Evolutionary conservation across 257 asterid species (phyloP).

Genomic region (Asclepias syriaca): DNA sequence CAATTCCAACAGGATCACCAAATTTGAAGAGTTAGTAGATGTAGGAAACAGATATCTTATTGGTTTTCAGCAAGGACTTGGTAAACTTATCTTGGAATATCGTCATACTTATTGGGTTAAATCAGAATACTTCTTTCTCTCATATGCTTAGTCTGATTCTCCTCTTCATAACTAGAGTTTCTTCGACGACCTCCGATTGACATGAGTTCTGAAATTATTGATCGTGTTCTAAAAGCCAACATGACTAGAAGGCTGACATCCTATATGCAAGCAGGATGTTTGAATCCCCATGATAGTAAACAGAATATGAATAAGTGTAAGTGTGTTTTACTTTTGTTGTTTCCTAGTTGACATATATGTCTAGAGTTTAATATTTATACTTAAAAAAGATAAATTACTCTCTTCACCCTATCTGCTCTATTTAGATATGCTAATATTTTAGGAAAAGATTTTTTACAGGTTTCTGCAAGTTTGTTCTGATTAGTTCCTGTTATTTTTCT

Average conservation of each 20-base stretch:
- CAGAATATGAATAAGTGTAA: conserved; percentile 64
- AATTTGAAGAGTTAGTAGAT: conserved; percentile 54
- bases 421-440: background rate
- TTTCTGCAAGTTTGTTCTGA: background rate
- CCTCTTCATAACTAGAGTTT: conserved; percentile 34
- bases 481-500: background rate
- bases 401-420: no score
- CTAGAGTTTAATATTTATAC: background rate
- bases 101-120: background rate
- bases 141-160: background rate
- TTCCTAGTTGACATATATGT: background rate
- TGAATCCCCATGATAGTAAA: conserved; percentile 38
- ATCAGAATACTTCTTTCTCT: background rate
- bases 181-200: conserved; percentile 43
- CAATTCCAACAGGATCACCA: conserved; percentile 41
- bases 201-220: conserved; percentile 38
- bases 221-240: conserved; percentile 45
- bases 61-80: conserved; percentile 69
- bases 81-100: conserved; percentile 29
- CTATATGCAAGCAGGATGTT: conserved; percentile 61
- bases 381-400: background rate
- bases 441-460: background rate
- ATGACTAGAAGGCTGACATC: conserved; percentile 51
- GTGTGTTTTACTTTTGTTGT: conserved; percentile 15
- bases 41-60: conserved; percentile 47